phyloP scores from a whole-genome alignment of 768 basidiomycete species.

The Paxillus ammoniavirescens region DNA sequence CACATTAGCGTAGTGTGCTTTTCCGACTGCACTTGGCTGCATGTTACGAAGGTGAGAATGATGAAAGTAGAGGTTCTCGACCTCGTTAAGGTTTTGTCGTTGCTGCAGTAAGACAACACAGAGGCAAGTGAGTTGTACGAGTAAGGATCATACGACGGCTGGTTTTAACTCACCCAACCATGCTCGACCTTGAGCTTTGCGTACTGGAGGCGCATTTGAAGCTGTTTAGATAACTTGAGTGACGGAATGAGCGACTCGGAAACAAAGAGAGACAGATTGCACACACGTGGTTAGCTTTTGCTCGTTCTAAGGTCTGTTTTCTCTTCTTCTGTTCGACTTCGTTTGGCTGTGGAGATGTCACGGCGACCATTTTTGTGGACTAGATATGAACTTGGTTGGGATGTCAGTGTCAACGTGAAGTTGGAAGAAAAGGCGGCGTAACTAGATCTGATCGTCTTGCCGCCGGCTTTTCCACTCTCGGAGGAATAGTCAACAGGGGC shows the following conservation, averaged over 20 bases:
- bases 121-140: background rate
- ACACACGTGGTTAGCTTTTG: constrained; percentile 58
- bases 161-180: constrained; percentile 60
- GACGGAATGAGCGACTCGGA: background rate
- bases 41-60: constrained; percentile 53
- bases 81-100: constrained; percentile 77
- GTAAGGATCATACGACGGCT: background rate
- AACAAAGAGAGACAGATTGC: background rate
- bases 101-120: constrained; percentile 42
- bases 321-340: constrained; percentile 38
- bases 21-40: constrained; percentile 13
- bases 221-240: constrained; percentile 62
- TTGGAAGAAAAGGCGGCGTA: background rate
- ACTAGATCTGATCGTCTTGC: background rate
- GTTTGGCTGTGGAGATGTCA: constrained; percentile 22
- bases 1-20: constrained; percentile 18
- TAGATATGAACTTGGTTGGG: constrained; percentile 1
- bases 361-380: constrained; percentile 20
- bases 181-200: constrained; percentile 78
- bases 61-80: constrained; percentile 80
- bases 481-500: too few relatives aligned
- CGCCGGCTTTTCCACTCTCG: background rate
- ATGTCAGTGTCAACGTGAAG: background rate
- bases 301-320: constrained; percentile 52
- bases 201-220: constrained; percentile 74